Base-by-base conservation (phyloP, 495 filamentous ascomycete species). In the Lepidopterella palustris region DNA sequence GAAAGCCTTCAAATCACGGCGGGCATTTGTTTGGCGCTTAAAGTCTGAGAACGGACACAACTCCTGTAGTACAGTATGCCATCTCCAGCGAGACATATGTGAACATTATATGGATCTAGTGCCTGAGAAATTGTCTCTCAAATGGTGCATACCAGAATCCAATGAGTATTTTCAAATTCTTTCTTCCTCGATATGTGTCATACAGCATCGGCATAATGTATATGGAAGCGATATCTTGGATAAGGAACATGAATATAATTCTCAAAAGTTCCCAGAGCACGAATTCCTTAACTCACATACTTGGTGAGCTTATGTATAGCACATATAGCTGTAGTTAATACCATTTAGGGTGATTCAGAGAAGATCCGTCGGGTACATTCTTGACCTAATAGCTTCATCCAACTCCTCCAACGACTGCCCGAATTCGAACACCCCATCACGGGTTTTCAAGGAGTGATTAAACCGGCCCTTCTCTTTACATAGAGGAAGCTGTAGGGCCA, bases 301-400 rank as follows among this genome's bases (percentile, higher is more conserved):
- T 42, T 42, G 18, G 35, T 50, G 1, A 50, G 47, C 20, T 24
- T 28, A 2, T 31, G 20, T 9, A n/a, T 45, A 26, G 2, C 2
- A 3, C 21, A 55, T 23, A 18, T n/a, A n/a, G 18, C 11, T 21
- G 28, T 28, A 6, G 32, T 15, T 13, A 40, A 15, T 20, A 61
- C 60, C 53, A 62, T 20, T 23, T 31, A 1, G 60, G 54, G 57
- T 62, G 57, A 27, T 62, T 20, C 4, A 53, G 45, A 1, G 53
- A 25, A 18, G 45, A 29, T 21, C 51, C 53, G 23, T 45, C 51
- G 8, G 18, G 60, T 18, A 62, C 60, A 47, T 62, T 57, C 28
- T 62, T 57, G 42, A 45, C 53, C 26, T 62, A 53, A 18, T 57
- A n/a, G n/a, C n/a, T n/a, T n/a, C n/a, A n/a, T n/a, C n/a, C n/a